These are phyloP conservation scores for Castanea crenata DNA, from an alignment of 306 rosid species.

Conservation along the genomic window DNA sequence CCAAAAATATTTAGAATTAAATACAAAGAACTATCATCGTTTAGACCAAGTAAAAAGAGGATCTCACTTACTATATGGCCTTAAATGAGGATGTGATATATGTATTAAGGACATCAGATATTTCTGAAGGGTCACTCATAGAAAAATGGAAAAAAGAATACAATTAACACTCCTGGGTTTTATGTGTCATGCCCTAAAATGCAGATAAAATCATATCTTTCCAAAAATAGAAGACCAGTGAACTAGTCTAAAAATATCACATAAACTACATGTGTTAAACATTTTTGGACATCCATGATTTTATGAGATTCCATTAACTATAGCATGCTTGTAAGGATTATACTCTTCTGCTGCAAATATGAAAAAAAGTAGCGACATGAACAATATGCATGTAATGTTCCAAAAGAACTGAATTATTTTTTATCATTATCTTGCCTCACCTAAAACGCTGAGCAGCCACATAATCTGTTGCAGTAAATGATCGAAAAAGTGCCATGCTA, in stretches of 20 bases:
- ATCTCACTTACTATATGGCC: not conserved
- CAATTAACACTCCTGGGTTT: not conserved
- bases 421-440: constrained; percentile 36
- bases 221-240: not conserved
- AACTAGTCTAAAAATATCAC: not conserved
- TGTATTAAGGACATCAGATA: not conserved
- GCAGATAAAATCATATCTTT: not conserved
- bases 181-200: not conserved
- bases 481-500: constrained; percentile 69
- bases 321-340: not conserved
- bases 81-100: not conserved
- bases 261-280: not conserved
- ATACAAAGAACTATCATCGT: not conserved
- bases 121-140: not conserved
- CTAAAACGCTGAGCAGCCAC: constrained; percentile 84
- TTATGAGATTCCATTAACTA: not conserved
- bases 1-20: constrained; percentile 11
- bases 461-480: constrained; percentile 84
- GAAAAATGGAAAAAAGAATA: not conserved
- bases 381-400: not conserved
- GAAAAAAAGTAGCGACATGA: not conserved
- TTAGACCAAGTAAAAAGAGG: not conserved
- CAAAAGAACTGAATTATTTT: constrained; percentile 6
- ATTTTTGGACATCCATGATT: not conserved
- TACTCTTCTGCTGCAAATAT: not conserved